Base-by-base conservation (phyloP, 106 monocot species). In the Dendrobium nobile region DNA sequence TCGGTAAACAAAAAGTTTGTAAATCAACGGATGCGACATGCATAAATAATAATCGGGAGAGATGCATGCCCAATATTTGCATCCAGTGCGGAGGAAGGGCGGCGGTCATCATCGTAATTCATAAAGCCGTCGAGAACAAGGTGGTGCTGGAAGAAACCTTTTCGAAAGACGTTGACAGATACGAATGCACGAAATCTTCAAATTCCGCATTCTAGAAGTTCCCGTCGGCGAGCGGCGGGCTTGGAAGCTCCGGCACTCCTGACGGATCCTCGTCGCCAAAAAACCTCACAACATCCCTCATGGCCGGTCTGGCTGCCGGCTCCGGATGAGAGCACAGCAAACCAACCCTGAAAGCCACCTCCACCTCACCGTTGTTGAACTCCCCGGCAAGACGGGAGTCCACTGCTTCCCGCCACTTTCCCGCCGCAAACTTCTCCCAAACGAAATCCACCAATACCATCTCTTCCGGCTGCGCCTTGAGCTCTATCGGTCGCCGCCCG, bases 281-380 rank as follows among this genome's bases (percentile, higher is more conserved):
- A 42, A 75, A 83, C 80, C 78, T 64, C 78, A 78, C 87, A 24
- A 95, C 92, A 15, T 92, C 92, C 82, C 92, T 83, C 95, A 92
- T 95, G 13, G 77, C 84, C 70, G 95, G 92, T 73, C 80, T 33
- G 9, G 37, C 31, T 2, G 5, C 54, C 0, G 80, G 54, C 2
- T 22, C 19, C 17, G 80, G 73, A 73, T 73, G 80, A 11, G 74
- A 78, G 82, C 82, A 82, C 47, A 82, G 20, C 77, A 82, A 33
- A 8, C 82, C 82, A 16, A 82, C 65, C 82, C 65, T 82, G 41
- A 82, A 45, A 7, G 77, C 82, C 22, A 77, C 27, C 75, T 67
- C 75, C 65, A 59, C 65, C 82, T 77, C 77, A 7, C 1, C n/a
- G 4, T 10, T 33, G 26, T 37, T 3, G 26, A 75, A 82, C 16